Evolutionary conservation across 805 yeast species (phyloP).

Genomic region (Candida caryicola): DNA sequence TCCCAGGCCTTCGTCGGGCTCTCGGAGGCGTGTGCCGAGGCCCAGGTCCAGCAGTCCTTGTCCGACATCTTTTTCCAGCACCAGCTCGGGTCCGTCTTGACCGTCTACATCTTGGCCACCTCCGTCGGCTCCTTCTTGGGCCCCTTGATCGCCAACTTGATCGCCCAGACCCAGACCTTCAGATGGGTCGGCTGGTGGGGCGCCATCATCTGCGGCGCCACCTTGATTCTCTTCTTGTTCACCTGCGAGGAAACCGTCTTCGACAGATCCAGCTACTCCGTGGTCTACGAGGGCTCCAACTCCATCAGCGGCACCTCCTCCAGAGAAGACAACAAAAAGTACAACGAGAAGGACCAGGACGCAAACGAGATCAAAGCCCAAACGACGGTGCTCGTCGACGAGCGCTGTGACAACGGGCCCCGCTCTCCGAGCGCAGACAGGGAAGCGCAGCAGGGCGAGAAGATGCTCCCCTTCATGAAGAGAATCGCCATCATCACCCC

Average conservation of each 20-base stretch:
- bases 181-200: conserved; percentile 53
- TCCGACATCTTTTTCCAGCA: conserved; percentile 38
- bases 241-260: conserved; percentile 58
- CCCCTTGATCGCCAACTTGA: conserved; percentile 59
- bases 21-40: conserved; percentile 43
- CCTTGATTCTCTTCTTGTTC: conserved; percentile 39
- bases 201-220: conserved; percentile 42
- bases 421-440: neutral
- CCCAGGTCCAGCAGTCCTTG: conserved; percentile 39
- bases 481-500: conserved; percentile 33
- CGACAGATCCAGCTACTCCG: conserved; percentile 26
- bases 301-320: neutral
- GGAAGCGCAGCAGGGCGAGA: conserved; percentile 5
- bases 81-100: conserved; percentile 49
- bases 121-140: conserved; percentile 55
- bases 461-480: conserved; percentile 10
- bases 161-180: conserved; percentile 49
- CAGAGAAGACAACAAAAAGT: conserved; percentile 4
- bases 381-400: too few relatives aligned
- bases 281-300: conserved; percentile 9
- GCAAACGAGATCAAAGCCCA: too few relatives aligned
- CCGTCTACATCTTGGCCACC: conserved; percentile 53
- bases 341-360: conserved; percentile 1
- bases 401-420: neutral
- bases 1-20: conserved; percentile 45